Conservation (phyloP, 2,329 filamentous ascomycete species). For the Celoporthe dispersa region DNA sequence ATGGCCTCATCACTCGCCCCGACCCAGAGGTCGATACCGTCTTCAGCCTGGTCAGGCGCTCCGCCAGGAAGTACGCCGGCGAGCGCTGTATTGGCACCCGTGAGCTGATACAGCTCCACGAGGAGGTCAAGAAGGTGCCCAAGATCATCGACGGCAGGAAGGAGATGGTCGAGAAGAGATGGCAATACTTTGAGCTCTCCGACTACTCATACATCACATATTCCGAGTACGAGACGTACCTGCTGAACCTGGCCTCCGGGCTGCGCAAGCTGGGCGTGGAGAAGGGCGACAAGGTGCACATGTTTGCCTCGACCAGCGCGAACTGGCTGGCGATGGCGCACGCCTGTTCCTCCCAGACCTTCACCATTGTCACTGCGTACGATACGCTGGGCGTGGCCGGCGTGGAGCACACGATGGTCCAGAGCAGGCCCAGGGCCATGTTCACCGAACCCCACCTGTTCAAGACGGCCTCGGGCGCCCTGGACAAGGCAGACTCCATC, state of each 20-base stretch:
- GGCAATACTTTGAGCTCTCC: slow-evolving; percentile 86
- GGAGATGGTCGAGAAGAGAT: slow-evolving; percentile 84
- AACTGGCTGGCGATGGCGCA: slow-evolving; percentile 87
- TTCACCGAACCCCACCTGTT: slow-evolving; percentile 84
- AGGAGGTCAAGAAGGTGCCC: slow-evolving; percentile 86
- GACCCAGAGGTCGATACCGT: slow-evolving; percentile 74
- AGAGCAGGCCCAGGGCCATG: slow-evolving; percentile 81
- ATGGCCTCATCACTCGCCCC: slow-evolving; percentile 69
- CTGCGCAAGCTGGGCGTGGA: slow-evolving; percentile 75
- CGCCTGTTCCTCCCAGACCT: slow-evolving; percentile 77
- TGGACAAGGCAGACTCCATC: slow-evolving; percentile 61
- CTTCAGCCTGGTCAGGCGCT: slow-evolving; percentile 76
- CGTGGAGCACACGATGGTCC: slow-evolving; percentile 81
- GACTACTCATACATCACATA: slow-evolving; percentile 78
- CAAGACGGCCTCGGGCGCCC: slow-evolving; percentile 59
- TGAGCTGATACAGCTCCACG: slow-evolving; percentile 75
- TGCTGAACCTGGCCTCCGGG: slow-evolving; percentile 72
- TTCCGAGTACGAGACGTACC: slow-evolving; percentile 74
- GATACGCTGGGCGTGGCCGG: slow-evolving; percentile 87
- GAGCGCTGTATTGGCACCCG: slow-evolving; percentile 72
- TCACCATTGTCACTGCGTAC: slow-evolving; percentile 92
- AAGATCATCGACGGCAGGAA: slow-evolving; percentile 84
- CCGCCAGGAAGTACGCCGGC: slow-evolving; percentile 65
- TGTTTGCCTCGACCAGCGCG: slow-evolving; percentile 83
- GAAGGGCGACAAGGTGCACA: slow-evolving; percentile 71